A percentile compares a stretch with the other conserved stretches of the same genome.
Conservation (phyloP, 352 stramenopile genomes). For the Globisporangium takayamanum region DNA sequence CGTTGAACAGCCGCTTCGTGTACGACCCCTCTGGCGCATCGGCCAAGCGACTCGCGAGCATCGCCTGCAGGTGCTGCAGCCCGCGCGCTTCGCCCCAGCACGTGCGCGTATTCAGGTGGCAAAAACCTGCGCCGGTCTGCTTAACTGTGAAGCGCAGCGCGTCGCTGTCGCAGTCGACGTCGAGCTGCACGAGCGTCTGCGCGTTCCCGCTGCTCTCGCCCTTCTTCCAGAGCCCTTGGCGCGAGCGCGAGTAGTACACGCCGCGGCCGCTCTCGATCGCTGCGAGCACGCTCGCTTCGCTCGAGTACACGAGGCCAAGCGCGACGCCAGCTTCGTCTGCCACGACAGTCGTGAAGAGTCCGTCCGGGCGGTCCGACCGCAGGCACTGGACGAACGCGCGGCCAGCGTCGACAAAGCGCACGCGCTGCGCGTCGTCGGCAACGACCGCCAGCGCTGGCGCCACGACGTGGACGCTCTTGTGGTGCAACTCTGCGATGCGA, state of each 20-base stretch:
- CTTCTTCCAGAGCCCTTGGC: conserved; percentile 91
- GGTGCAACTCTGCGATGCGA: conserved; percentile 51
- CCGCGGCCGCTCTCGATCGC: conserved; percentile 84
- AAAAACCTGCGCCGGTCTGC: conserved; percentile 75
- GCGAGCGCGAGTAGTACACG: conserved; percentile 94
- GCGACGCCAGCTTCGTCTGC: conserved; percentile 85
- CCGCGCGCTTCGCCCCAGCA: conserved; percentile 90
- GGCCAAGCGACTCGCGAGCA: conserved; percentile 79
- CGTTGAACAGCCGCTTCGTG: conserved; percentile 94
- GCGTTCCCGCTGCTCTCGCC: conserved; percentile 93
- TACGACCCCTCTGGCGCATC: conserved; percentile 92
- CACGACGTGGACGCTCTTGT: conserved; percentile 58
- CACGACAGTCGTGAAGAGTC: conserved; percentile 93
- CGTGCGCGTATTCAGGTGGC: conserved; percentile 88
- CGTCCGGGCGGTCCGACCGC: conserved; percentile 86
- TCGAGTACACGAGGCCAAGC: conserved; percentile 94
- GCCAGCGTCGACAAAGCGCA: conserved; percentile 29
- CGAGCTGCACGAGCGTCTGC: conserved; percentile 90
- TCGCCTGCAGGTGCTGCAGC: conserved; percentile 86
- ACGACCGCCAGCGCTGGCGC: conserved; percentile 20
- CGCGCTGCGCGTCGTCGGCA: conserved; percentile 13
- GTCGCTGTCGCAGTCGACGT: conserved; percentile 95
- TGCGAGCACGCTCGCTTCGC: conserved; percentile 86
- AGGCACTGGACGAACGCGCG: conserved; percentile 71
- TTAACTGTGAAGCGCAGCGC: conserved; percentile 92